Base-by-base conservation (phyloP, 495 filamentous ascomycete genomes). In the Podospora pseudocomata region DNA sequence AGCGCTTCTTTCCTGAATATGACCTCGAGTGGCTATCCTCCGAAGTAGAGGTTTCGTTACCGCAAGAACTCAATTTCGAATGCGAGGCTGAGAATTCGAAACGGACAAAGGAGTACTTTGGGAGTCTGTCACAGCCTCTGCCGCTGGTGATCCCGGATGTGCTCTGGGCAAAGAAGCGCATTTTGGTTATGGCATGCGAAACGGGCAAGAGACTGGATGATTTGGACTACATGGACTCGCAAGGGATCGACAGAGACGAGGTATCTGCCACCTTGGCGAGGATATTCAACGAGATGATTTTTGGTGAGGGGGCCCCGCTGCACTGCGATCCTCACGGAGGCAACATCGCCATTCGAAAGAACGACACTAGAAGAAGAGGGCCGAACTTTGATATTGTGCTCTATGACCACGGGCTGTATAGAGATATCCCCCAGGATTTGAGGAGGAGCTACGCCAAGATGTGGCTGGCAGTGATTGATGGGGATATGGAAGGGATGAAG, bases 221-320 rank as follows among this genome's bases (percentile, higher is more conserved):
- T 75, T 87, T 98, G 3, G 86, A 84, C 9, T 98, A 88, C 77
- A 82, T 98, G 3, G 96, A 97, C 78, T 80, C 86, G 9, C 91
- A 95, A 77, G 83, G 86, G 64, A 97, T 99, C 75, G 90, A 94
- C 77, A 89, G 96, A 11, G 96, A 97, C 78, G 96, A 99, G 80
- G 96, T 99, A 27, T 96, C 94, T 6, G 95, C 96, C 0, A 90
- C 94, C 0, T 80, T 99, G 5, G 90, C 94, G 2, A 88, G 89
- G 60, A 94, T 97, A 66, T 99, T 99, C 85, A 99, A 99, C 81
- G 94, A 97, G 77, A 99, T 99, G 96, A 97, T 99, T 67, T 99
- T 99, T 72, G 94, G 95, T 32, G 87, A 89, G 60, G 82, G 89
- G 68, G 94, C 95, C 2, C 92, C 94, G 0, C 82, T 99, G 44